Base-by-base conservation (phyloP, 1,284 basidiomycete genomes). In the Ustilago crameri region DNA sequence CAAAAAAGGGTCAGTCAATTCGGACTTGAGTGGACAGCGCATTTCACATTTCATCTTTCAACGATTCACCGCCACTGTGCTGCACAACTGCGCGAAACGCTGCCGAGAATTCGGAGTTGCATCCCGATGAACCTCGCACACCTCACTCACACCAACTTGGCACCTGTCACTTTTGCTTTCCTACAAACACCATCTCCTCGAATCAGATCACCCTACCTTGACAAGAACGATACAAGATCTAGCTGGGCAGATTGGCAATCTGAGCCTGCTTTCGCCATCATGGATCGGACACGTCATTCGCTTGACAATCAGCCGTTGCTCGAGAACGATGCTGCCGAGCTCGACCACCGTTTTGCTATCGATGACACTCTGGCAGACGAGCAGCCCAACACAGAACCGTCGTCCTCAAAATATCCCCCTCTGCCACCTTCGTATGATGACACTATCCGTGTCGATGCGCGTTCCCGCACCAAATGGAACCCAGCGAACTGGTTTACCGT, bases 361-460 rank as follows among this genome's bases (percentile, higher is more conserved):
- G 75, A 76, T 26, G 76, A 78, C 17, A 57, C 59, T 15, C 47
- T 67, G 8, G 67, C 59, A 3, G 61, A 59, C 20, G 57, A 62
- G 12, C 74, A 69, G 27, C 54, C 41, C 7, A 47, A 42, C 10
- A 18, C 18, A 22, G 52, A 57, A 17, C n/a, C 54, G 10, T 50
- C 51, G 18, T 64, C 74, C 18, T 34, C 62, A 22, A 78, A 78
- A 47, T 78, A 78, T 27, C 75, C 75, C 12, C 74, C 74, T 15
- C 74, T 74, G 7, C 76, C 76, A 23, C 76, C 76, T 2, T 69
- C 76, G 8, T 78, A 78, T 41, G 56, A 65, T 22, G 76, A 78
- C 38, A 69, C 76, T 10, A 65, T 69, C 23, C 57, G 66, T 14
- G 43, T 64, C 18, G 55, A 68, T 43, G 55, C 60, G 24, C 64